A percentile compares a stretch with the other conserved stretches of the same genome.
These are phyloP conservation scores for Coelastrella sp. DNA, from an alignment of 139 green algal species.

Conservation along the genomic window DNA sequence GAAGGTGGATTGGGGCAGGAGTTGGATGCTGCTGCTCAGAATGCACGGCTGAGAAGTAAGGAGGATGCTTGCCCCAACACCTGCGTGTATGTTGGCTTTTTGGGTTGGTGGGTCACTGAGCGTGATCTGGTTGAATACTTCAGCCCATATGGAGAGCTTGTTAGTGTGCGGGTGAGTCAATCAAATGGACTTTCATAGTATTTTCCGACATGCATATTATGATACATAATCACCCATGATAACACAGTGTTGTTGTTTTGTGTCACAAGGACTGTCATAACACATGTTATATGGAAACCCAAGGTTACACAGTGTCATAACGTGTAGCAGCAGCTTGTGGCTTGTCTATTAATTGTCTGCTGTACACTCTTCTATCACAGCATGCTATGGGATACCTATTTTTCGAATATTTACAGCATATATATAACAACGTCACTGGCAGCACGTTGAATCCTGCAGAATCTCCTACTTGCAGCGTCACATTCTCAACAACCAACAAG, in stretches of 20 bases:
- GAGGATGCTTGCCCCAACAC: constrained; percentile 42
- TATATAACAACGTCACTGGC: too few species aligned
- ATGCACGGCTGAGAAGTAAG: constrained; percentile 43
- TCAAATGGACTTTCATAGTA: background rate
- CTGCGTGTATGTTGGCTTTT: constrained; percentile 51
- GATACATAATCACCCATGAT: background rate
- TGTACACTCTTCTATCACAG: too few species aligned
- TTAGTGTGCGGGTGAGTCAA: constrained; percentile 38
- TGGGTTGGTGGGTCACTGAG: constrained; percentile 53
- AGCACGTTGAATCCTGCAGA: too few species aligned
- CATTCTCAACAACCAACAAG: too few species aligned
- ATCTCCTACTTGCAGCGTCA: too few species aligned
- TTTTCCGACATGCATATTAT: background rate
- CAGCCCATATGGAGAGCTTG: constrained; percentile 38
- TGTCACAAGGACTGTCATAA: too few species aligned
- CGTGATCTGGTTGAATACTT: constrained; percentile 40
- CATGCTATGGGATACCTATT: too few species aligned
- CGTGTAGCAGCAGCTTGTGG: too few species aligned
- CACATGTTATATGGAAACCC: too few species aligned
- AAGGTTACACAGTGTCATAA: too few species aligned
- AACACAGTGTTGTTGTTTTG: background rate
- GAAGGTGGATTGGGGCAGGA: constrained; percentile 2
- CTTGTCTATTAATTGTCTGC: too few species aligned
- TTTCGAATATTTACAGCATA: too few species aligned
- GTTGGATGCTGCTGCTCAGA: constrained; percentile 48